A percentile compares a stretch with the other conserved stretches of the same genome.
Conservation (phyloP, 2,329 filamentous ascomycete species). For the Neurospora sp. region DNA sequence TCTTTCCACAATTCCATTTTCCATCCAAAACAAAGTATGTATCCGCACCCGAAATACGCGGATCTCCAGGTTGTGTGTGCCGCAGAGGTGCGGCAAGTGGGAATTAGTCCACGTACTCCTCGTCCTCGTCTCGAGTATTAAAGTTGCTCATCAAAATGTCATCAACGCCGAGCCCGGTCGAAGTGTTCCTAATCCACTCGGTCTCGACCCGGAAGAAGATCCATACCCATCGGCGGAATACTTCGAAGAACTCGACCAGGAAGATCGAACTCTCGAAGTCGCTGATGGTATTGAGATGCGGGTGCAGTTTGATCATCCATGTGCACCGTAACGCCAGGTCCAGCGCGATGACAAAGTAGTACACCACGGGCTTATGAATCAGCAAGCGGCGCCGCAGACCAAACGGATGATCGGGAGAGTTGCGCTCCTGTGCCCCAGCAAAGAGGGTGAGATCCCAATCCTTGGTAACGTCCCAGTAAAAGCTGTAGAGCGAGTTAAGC, state of each 20-base stretch:
- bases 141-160: conserved; percentile 70
- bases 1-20: background rate
- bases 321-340: conserved; percentile 80
- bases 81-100: background rate
- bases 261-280: conserved; percentile 88
- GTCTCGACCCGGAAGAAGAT: conserved; percentile 93
- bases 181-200: conserved; percentile 64
- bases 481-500: conserved; percentile 86
- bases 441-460: conserved; percentile 95
- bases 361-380: conserved; percentile 63
- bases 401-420: conserved; percentile 58
- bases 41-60: background rate
- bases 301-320: conserved; percentile 81
- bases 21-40: background rate
- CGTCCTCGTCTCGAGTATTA: conserved; percentile 45
- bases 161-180: conserved; percentile 46
- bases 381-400: conserved; percentile 67
- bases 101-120: conserved; percentile 21
- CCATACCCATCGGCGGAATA: conserved; percentile 88
- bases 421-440: conserved; percentile 45
- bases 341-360: conserved; percentile 70
- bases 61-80: background rate
- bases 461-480: conserved; percentile 95
- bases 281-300: conserved; percentile 71
- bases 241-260: conserved; percentile 75